A percentile compares a stretch with the other conserved stretches of the same genome.
Conservation (phyloP, 23 red algal genomes). For the Agarophyton chilense region DNA sequence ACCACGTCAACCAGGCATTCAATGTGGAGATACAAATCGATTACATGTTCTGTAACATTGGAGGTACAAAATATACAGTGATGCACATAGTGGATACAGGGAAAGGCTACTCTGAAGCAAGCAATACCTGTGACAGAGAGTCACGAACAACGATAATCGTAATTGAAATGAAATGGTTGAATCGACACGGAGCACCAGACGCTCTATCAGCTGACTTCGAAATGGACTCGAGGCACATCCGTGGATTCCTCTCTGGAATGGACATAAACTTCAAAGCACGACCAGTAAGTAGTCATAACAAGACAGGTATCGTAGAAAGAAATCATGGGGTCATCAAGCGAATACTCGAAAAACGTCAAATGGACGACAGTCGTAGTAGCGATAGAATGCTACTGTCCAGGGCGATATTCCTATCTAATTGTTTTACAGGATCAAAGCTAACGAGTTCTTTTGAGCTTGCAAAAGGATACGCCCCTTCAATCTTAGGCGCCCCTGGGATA, state of each 20-base stretch:
- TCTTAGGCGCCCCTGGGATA: neutral
- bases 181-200: neutral
- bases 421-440: slow-evolving; percentile 21
- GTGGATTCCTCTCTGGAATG: neutral
- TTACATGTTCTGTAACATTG: neutral
- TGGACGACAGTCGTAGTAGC: neutral
- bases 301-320: slow-evolving; percentile 43
- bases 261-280: slow-evolving; percentile 13
- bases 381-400: neutral
- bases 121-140: neutral
- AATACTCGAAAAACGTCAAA: slow-evolving; percentile 1
- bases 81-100: slow-evolving; percentile 2
- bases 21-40: slow-evolving; percentile 38
- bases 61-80: neutral
- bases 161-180: neutral
- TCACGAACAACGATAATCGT: neutral
- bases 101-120: neutral
- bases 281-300: slow-evolving; percentile 31
- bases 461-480: neutral
- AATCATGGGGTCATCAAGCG: slow-evolving; percentile 12
- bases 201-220: slow-evolving; percentile 10
- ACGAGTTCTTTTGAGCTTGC: slow-evolving; percentile 30
- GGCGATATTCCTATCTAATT: slow-evolving; percentile 23
- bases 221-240: neutral
- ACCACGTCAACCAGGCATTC: slow-evolving; percentile 27